Percentiles rank a stretch among this genome's conserved stretches.
These are phyloP conservation scores for Astragalus glycyphyllos DNA, from an alignment of 306 rosid genomes.

Conservation along the genomic window DNA sequence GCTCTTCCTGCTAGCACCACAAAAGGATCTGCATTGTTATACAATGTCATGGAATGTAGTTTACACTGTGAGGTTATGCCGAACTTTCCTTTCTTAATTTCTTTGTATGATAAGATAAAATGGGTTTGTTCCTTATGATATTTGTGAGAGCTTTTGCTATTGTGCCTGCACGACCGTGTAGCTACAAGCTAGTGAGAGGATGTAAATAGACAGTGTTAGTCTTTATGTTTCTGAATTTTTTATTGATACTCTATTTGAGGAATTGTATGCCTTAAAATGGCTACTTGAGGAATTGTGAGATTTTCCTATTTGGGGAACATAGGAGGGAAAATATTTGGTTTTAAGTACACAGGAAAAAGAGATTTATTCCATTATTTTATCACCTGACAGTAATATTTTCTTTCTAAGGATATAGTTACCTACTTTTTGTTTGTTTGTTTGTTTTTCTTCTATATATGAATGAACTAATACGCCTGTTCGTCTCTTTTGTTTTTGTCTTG, in stretches of 20 bases:
- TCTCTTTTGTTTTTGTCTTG: conserved; percentile 29
- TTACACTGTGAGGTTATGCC: conserved; percentile 90
- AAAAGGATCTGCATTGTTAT: conserved; percentile 83
- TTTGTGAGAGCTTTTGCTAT: conserved; percentile 24
- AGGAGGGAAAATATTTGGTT: conserved; percentile 8
- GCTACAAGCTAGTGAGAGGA: conserved; percentile 37
- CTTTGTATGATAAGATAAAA: conserved; percentile 21
- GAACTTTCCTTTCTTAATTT: conserved; percentile 33
- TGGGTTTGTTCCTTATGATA: conserved; percentile 17
- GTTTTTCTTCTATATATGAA: neutral
- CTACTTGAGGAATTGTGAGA: conserved; percentile 29
- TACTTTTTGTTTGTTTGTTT: conserved; percentile 10
- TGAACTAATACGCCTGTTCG: conserved; percentile 8
- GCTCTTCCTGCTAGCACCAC: conserved; percentile 92
- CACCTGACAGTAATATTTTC: conserved; percentile 21
- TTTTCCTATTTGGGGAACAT: conserved; percentile 19
- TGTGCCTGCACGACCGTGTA: conserved; percentile 21
- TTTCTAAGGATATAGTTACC: conserved; percentile 4
- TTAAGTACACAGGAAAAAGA: conserved; percentile 23
- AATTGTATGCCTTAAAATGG: conserved; percentile 34
- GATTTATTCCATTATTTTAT: conserved; percentile 31
- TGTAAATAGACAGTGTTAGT: conserved; percentile 8
- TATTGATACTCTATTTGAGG: conserved; percentile 2
- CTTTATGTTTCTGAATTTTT: neutral
- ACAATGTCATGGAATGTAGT: conserved; percentile 82